Evolutionary conservation across 805 yeast genomes (phyloP).

Genomic region (Lipomyces japonicus): DNA sequence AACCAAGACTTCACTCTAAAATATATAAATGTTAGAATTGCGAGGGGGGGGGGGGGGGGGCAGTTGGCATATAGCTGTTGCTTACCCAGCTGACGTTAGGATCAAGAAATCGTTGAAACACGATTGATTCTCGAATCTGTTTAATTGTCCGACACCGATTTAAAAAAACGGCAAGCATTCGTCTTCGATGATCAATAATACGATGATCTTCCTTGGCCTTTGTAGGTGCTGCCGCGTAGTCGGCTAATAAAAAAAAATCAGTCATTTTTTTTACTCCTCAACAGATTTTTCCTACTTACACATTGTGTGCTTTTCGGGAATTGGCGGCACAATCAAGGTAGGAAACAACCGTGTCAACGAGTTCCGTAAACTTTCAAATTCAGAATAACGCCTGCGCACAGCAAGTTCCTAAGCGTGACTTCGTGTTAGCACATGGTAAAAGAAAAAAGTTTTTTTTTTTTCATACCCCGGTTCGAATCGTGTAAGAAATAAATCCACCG

Average conservation of each 20-base stretch:
- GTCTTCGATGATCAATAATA: slow-evolving; percentile 61
- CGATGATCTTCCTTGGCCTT: slow-evolving; percentile 44
- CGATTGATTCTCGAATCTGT: slow-evolving; percentile 54
- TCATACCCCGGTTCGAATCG: slow-evolving; percentile 56
- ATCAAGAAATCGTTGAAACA: slow-evolving; percentile 74
- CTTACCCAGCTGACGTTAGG: slow-evolving; percentile 72
- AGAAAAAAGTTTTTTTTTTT: slow-evolving; percentile 31
- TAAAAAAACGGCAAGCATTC: slow-evolving; percentile 72
- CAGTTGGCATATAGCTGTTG: neutral
- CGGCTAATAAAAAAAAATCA: slow-evolving; percentile 31
- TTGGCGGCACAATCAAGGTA: slow-evolving; percentile 82
- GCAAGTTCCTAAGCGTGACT: slow-evolving; percentile 39
- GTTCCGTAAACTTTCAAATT: slow-evolving; percentile 78
- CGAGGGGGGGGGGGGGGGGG: neutral
- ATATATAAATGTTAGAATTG: neutral
- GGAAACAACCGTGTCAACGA: slow-evolving; percentile 72
- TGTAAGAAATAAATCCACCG: slow-evolving; percentile 76
- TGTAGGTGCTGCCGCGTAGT: slow-evolving; percentile 45
- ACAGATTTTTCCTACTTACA: too few species aligned
- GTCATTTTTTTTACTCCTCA: neutral
- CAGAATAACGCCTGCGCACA: slow-evolving; percentile 84
- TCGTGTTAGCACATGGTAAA: too few species aligned
- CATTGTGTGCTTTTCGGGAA: slow-evolving; percentile 78
- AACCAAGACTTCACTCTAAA: slow-evolving; percentile 56
- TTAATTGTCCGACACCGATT: slow-evolving; percentile 64